Evolutionary conservation across 768 basidiomycete species (phyloP), one percentile per base, ranked within the genome.

Genomic region (Naganishia vaughanmartiniae): DNA sequence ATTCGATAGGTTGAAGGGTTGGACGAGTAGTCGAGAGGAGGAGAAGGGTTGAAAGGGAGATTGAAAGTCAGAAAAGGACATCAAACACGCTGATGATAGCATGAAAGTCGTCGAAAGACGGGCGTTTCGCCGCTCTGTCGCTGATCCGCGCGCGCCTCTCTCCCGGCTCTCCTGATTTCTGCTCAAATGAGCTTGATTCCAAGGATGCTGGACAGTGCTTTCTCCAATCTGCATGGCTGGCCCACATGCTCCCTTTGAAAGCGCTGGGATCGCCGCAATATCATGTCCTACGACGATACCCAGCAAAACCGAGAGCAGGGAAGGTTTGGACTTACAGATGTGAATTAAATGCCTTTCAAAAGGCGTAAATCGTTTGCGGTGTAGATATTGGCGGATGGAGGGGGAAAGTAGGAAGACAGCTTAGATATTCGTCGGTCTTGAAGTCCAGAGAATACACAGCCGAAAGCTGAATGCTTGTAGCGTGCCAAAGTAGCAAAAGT

Each of bases 141-240:
- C 60, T 30, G 19, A 34, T 21, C 26, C 60, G 60, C 60, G 60
- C 60, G 60, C 60, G 60, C 60, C 60, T 33, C 36, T 21, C n/a
- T 36, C 42, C 39, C 24, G 3, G n/a, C 39, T n/a, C n/a, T 42
- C 14, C 42, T 42, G 17, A 17, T 34, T 63, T 63, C 33, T 24
- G 19, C 57, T n/a, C 34, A n/a, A 15, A 5, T 19, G 17, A 15
- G 10, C 36, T 42, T 42, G 57, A 10, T 63, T 63, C 46, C 12
- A 3, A 33, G 12, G 30, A 4, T 31, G 54, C 24, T 21, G 19
- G 48, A 1, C 48, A 15, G 7, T n/a, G 48, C 48, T 51, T 26
- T 21, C 48, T 51, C 48, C 48, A 51, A n/a, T 26, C 48, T 51
- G 14, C 48, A n/a, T 26, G 48, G 6, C 21, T 4, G 48, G 19